Base-by-base conservation (phyloP, 805 yeast genomes). In the Saccharomycopsis sp. region DNA sequence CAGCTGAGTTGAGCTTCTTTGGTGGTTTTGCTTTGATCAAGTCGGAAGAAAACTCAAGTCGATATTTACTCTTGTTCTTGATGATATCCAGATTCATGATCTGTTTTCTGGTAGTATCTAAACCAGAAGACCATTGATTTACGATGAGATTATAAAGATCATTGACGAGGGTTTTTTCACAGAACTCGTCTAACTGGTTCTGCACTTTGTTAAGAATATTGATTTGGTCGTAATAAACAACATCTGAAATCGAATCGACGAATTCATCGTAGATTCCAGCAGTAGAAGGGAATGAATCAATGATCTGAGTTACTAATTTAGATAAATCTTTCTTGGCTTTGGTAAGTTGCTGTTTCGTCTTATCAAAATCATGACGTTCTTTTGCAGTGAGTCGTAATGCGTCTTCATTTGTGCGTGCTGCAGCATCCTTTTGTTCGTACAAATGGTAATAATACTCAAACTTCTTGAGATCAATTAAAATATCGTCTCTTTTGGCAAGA, bases 211-310 rank as follows among this genome's bases (percentile, higher is more conserved):
- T 61, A 55, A 58, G 65, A 3, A 70, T 65, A 15, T 71, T 71
- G 20, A 63, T 51, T 54, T 73, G 72, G 47, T 73, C 70, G 62
- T 69, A 69, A 19, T 73, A 56, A 1, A 72, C 58, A 57, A 71
- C 64, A 55, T 70, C 70, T 3, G 75, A 66, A 15, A 75, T 57
- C 44, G 64, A 62, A 23, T 73, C 76, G 2, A 75, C 68, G 62
- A 75, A 76, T 62, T 77, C 80, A 56, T 73, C 77, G 54, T 74
- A 65, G 44, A 73, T 69, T 2, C 67, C 61, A 35, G 71, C 58
- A 2, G 71, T 67, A 59, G 73, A 75, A 2, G 80, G 80, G 17
- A 75, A 65, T 2, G 70, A 60, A 5, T 68, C 56, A 47, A 65
- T 66, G 15, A 69, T 58, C 54, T 70, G 73, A 17, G 65, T 65